phyloP scores from a whole-genome alignment of 441 rosid genomes.

The Sinapis alba region DNA sequence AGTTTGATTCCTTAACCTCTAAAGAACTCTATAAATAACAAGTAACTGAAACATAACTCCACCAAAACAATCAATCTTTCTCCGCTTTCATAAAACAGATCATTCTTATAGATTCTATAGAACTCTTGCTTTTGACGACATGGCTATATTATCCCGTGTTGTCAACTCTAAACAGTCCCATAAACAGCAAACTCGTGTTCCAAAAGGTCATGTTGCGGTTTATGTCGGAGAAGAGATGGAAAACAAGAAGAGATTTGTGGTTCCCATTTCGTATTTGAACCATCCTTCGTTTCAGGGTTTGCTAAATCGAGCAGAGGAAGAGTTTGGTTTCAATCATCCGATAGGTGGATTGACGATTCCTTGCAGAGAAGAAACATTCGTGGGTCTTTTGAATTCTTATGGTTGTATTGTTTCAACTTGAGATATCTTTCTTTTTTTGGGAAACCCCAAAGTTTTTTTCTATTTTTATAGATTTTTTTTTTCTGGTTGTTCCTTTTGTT shows the following conservation, averaged over 20 bases:
- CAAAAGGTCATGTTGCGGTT: slow-evolving; percentile 57
- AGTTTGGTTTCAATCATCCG: slow-evolving; percentile 53
- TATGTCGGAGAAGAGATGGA: slow-evolving; percentile 49
- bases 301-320: slow-evolving; percentile 48
- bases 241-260: slow-evolving; percentile 45
- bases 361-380: slow-evolving; percentile 45
- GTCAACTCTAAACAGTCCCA: slow-evolving; percentile 30
- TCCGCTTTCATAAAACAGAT: slow-evolving; percentile 11
- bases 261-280: slow-evolving; percentile 48
- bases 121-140: slow-evolving; percentile 4
- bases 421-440: slow-evolving; percentile 28
- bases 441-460: neutral
- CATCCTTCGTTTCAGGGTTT: slow-evolving; percentile 49
- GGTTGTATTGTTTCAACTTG: slow-evolving; percentile 33
- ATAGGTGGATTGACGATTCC: slow-evolving; percentile 52
- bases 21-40: slow-evolving; percentile 35
- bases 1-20: slow-evolving; percentile 20
- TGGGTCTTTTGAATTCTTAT: slow-evolving; percentile 37
- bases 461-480: neutral
- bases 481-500: slow-evolving; percentile 30
- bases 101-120: neutral
- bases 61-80: slow-evolving; percentile 10
- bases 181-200: slow-evolving; percentile 39
- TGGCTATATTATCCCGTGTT: slow-evolving; percentile 37
- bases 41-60: slow-evolving; percentile 28